These are phyloP conservation scores for Xylariaceae sp. DNA, from an alignment of 2,329 filamentous ascomycete genomes.

Conservation along the genomic window DNA sequence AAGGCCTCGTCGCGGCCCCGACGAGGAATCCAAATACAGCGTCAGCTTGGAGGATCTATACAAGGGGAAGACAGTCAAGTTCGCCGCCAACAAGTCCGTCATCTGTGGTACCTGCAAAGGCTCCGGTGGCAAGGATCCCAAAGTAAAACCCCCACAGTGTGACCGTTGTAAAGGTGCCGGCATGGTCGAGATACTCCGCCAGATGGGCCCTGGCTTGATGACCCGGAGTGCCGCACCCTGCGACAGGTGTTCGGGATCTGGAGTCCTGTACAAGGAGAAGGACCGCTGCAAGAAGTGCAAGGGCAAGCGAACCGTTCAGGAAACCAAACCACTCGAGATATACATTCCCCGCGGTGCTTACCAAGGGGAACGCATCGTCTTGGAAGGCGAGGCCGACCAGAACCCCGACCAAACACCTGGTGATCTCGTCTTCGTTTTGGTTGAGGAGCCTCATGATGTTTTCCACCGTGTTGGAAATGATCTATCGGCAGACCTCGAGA, in stretches of 20 bases:
- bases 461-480: conserved; percentile 85
- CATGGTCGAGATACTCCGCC: conserved; percentile 71
- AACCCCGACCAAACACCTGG: conserved; percentile 84
- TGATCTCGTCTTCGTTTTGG: conserved; percentile 86
- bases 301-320: conserved; percentile 79
- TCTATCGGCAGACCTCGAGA: conserved; percentile 74
- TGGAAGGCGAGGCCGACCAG: conserved; percentile 94
- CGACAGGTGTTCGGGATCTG: conserved; percentile 79
- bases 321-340: conserved; percentile 92
- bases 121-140: conserved; percentile 77
- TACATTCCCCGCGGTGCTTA: conserved; percentile 87
- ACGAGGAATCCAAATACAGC: conserved; percentile 88
- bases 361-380: conserved; percentile 84
- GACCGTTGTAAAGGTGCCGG: conserved; percentile 81
- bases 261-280: conserved; percentile 88
- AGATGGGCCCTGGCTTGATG: conserved; percentile 83
- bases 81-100: conserved; percentile 91
- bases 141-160: conserved; percentile 80
- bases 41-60: conserved; percentile 93
- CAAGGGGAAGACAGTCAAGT: conserved; percentile 97
- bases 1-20: conserved; percentile 67
- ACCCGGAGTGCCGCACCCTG: conserved; percentile 78
- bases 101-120: conserved; percentile 87
- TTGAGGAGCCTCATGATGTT: conserved; percentile 74
- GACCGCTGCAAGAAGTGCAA: conserved; percentile 99